Conservation (phyloP, 768 basidiomycete genomes). For the Amylocystis lapponica region DNA sequence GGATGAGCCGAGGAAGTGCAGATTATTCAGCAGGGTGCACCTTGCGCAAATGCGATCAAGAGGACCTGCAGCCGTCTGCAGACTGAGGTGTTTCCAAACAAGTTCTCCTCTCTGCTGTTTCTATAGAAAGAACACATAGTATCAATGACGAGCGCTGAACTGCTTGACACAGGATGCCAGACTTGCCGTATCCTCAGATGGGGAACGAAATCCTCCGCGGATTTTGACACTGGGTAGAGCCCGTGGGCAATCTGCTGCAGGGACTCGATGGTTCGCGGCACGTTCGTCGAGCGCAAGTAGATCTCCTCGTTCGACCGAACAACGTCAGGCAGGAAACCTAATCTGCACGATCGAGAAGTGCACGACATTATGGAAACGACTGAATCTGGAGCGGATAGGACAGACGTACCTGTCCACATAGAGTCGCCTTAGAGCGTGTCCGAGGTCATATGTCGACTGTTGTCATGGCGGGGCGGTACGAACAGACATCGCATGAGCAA, state of each 20-base stretch:
- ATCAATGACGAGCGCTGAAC: not conserved
- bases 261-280: conserved; percentile 72
- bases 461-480: not conserved
- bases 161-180: too few relatives aligned
- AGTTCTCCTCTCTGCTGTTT: conserved; percentile 65
- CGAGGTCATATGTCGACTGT: conserved; percentile 64
- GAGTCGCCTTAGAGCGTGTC: conserved; percentile 49
- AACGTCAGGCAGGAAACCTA: conserved; percentile 56
- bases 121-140: too few relatives aligned
- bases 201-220: conserved; percentile 39
- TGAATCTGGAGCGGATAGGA: too few relatives aligned
- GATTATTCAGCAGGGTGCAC: conserved; percentile 34
- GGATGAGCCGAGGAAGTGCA: not conserved
- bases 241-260: conserved; percentile 71
- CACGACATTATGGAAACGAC: too few relatives aligned
- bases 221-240: conserved; percentile 55
- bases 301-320: conserved; percentile 38
- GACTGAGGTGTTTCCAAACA: conserved; percentile 60
- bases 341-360: conserved; percentile 36
- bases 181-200: conserved; percentile 51
- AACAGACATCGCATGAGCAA: conserved; percentile 2
- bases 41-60: conserved; percentile 57
- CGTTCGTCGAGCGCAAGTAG: conserved; percentile 74
- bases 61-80: conserved; percentile 65
- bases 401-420: conserved; percentile 57